Base-by-base conservation (phyloP, 306 rosid species). In the Mucuna pruriens region DNA sequence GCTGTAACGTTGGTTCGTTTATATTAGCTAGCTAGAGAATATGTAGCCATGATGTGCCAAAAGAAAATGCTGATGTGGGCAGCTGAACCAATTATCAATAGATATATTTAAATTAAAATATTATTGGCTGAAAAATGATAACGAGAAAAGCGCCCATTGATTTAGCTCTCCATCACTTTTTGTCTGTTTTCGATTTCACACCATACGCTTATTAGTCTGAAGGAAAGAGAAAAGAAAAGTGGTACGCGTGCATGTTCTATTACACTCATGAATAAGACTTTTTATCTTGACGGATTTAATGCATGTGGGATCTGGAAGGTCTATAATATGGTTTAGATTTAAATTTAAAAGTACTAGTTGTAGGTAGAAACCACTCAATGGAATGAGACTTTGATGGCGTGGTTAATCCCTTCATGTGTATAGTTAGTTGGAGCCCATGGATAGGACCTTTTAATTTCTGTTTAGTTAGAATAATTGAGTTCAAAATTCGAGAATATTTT, bases 161-260 rank as follows among this genome's bases (percentile, higher is more conserved):
- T 82, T 67, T 75, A 34, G 81, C 77, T 67, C 72, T 70, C 81
- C 81, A 68, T 82, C 81, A 82, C 75, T 74, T 82, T 82, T 82
- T 75, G 81, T 75, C 71, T 42, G 71, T 81, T 82, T 82, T 54
- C 71, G 76, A 74, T n/a, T 74, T 74, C 51, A 1, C 71, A 82
- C 63, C 76, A 64, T 66, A 23, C 45, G 80, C 80, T 73, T 63
- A 65, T 34, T 65, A 22, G 48, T 74, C 49, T 54, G 71, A 62
- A 49, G 34, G 74, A 39, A 75, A 81, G 67, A 38, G 71, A 57
- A 68, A 80, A 23, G 67, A 22, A 51, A 80, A 72, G 80, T 74
- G 69, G 69, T 65, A 31, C 80, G 85, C 85, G 80, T 81, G 85
- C 85, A 74, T 81, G 80, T 74, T 81, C 76, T 65, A 25, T 49